Evolutionary conservation across 257 asterid species (phyloP).

Genomic region (Ehretia macrophylla): DNA sequence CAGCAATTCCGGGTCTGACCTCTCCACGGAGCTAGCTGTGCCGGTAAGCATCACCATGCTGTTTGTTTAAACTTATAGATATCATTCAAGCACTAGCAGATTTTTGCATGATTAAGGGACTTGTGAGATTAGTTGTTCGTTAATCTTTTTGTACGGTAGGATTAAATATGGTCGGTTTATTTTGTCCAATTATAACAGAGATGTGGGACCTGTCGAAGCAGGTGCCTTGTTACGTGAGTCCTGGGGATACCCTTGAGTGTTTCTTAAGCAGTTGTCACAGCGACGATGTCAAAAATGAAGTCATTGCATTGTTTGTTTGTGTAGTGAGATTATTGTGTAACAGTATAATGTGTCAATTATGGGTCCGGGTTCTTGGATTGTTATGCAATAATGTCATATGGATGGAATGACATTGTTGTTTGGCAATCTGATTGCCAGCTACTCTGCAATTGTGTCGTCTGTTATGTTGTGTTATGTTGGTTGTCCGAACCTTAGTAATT

Average conservation of each 20-base stretch:
- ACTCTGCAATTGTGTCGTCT: not conserved
- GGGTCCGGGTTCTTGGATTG: not conserved
- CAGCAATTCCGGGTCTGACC: slow-evolving; percentile 42
- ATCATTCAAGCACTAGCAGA: not conserved
- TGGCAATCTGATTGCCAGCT: no score
- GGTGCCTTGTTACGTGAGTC: not conserved
- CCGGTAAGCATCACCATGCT: slow-evolving; percentile 51
- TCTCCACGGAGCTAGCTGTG: slow-evolving; percentile 74
- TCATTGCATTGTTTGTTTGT: not conserved
- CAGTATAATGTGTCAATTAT: not conserved
- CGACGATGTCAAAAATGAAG: not conserved
- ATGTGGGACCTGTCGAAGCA: not conserved
- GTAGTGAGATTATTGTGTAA: not conserved
- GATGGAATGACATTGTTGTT: not conserved
- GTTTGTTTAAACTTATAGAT: not conserved
- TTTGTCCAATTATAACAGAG: no score
- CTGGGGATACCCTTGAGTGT: not conserved
- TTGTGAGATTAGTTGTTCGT: not conserved
- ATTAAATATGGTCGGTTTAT: not conserved
- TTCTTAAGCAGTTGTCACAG: no score
- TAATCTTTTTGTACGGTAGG: not conserved
- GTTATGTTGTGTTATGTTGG: not conserved
- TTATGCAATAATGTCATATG: not conserved
- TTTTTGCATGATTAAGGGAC: not conserved
- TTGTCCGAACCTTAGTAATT: no score